Evolutionary conservation across 73 alveolate genomes (phyloP), one percentile per base, ranked within the genome.

Genomic region (Paramecium tetraurelia): DNA sequence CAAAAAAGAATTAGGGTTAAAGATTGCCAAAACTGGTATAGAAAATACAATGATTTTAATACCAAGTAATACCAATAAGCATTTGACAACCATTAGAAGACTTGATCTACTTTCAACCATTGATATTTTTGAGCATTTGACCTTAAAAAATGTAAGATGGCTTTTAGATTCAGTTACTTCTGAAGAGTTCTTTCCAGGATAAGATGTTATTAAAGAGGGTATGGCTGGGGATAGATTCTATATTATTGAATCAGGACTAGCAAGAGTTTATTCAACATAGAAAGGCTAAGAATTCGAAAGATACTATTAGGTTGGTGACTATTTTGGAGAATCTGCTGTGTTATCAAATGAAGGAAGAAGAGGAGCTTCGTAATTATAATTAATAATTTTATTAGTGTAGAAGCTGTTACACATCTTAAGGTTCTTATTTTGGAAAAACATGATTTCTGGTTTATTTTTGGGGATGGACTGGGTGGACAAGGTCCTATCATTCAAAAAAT

Each of bases 261-360:
- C 89, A 9, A 89, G 88, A 41, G 75, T 92, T 16, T 70, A 83
- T 36, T 89, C 92, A 40, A 27, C 27, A 4, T 36, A 69, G 27
- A 89, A 89, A 33, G 87, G 87, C 11, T 40, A 71, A 41, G 94
- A 89, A 29, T 89, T 89, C 31, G 94, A 89, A 53, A 69, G 94
- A 21, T 89, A 63, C 44, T 70, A 70, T 40, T 77, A 83, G 14
- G 85, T 83, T 22, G 94, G 94, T 22, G 94, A 89, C 27, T 89
- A 89, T 70, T 89, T 89, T 71, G 94, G 94, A 7, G 94, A 89
- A 53, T 59, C 92, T 70, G 94, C 94, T 14, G 85, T 89, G 7
- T 36, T 89, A 21, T 89, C 68, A 12, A 58, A 72, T 89, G 94
- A 83, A 44, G 94, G 94, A 70, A 89, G 59, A 71, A 68, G 94